phyloP scores from a whole-genome alignment of 108 stramenopile genomes.

The Conticribra weissflogii region DNA sequence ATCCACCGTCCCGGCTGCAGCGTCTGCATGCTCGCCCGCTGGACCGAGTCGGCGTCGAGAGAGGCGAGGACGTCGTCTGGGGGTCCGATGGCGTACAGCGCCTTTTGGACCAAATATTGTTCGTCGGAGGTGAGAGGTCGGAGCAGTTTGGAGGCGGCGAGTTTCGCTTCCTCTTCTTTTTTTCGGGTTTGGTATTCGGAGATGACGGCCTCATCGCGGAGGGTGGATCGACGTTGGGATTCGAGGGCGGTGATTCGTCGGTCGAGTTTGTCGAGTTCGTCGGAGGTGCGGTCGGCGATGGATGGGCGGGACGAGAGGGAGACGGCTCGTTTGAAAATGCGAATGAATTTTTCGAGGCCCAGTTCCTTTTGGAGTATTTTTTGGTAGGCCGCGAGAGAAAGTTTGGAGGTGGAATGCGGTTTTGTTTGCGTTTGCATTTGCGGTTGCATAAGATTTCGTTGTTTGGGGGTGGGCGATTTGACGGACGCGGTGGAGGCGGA shows the following conservation, averaged over 20 bases:
- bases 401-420: too few species aligned
- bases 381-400: background rate
- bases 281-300: background rate
- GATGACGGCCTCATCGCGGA: slow-evolving; percentile 14
- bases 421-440: background rate
- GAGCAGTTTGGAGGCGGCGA: slow-evolving; percentile 61
- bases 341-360: background rate
- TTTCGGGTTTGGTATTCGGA: slow-evolving; percentile 28
- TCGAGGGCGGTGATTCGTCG: slow-evolving; percentile 8
- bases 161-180: slow-evolving; percentile 55
- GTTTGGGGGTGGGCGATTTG: background rate
- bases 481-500: background rate
- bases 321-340: background rate
- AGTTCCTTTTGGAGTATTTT: background rate
- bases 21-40: slow-evolving; percentile 63
- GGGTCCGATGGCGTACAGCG: slow-evolving; percentile 59
- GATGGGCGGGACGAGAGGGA: too few species aligned
- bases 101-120: slow-evolving; percentile 51
- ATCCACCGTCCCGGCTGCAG: slow-evolving; percentile 88
- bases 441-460: background rate
- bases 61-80: slow-evolving; percentile 59
- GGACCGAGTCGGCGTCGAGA: slow-evolving; percentile 73
- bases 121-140: slow-evolving; percentile 72
- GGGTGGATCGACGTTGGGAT: background rate
- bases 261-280: slow-evolving; percentile 8